phyloP scores from a whole-genome alignment of 2,329 filamentous ascomycete genomes.

The Immersiporthe knoxdaviesiana region DNA sequence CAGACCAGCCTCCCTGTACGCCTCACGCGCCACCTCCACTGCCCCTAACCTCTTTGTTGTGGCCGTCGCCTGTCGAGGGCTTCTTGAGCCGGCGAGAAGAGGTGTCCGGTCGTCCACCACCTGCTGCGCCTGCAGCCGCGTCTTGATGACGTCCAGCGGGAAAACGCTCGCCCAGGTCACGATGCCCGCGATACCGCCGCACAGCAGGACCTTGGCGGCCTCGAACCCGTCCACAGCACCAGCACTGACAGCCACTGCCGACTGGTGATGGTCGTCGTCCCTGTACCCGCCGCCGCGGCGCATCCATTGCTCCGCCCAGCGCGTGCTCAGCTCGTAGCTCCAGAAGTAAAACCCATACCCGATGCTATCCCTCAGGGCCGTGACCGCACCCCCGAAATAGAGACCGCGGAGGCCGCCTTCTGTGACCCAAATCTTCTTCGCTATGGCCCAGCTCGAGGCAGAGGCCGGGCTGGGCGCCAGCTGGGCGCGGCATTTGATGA shows the following conservation, averaged over 20 bases:
- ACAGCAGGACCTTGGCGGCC: constrained; percentile 71
- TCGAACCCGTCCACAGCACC: constrained; percentile 43
- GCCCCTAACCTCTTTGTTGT: constrained; percentile 50
- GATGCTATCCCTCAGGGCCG: constrained; percentile 79
- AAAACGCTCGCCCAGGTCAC: constrained; percentile 90
- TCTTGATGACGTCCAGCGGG: constrained; percentile 91
- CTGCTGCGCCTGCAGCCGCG: constrained; percentile 78
- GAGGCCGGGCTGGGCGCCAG: constrained; percentile 48
- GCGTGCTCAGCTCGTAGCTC: constrained; percentile 80
- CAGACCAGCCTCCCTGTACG: constrained; percentile 67
- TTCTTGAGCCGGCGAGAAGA: constrained; percentile 32
- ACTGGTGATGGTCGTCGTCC: not conserved
- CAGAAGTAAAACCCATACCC: constrained; percentile 99
- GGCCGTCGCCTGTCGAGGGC: constrained; percentile 11
- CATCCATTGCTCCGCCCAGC: constrained; percentile 48
- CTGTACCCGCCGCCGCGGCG: too few relatives aligned
- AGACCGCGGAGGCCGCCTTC: constrained; percentile 68
- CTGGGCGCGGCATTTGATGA: constrained; percentile 88
- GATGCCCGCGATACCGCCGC: constrained; percentile 85
- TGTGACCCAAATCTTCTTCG: constrained; percentile 60
- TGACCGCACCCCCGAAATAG: constrained; percentile 81
- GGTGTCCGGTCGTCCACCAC: constrained; percentile 38
- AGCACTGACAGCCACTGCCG: constrained; percentile 2
- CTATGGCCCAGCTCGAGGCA: constrained; percentile 65
- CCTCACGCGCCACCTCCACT: constrained; percentile 64